Evolutionary conservation across 371 early-diverging fungal species (phyloP), one percentile per base, ranked within the genome.

Genomic region (Mortierella sp.): DNA sequence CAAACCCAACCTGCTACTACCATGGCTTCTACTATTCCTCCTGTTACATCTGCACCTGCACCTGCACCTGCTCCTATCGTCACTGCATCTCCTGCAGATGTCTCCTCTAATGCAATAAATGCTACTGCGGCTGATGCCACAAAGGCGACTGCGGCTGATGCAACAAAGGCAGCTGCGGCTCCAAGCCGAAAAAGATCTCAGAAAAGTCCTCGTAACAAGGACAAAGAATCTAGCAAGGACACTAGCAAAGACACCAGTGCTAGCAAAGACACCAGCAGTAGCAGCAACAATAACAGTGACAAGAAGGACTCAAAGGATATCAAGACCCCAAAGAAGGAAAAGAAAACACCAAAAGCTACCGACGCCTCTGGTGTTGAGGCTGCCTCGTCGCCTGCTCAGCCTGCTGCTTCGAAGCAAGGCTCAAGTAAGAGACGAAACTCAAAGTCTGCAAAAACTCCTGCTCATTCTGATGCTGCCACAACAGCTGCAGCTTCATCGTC

Each of bases 371-470:
- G 26, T 24, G 28, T 55, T 61, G 40, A 40, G 3, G 60, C 37
- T 52, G 30, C 61, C 5, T 26, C 62, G n/a, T 62, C 66, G 9
- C 10, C 63, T 24, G 16, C 74, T 40, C 51, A 49, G 22, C 32
- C 74, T 24, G 51, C 43, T 10, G 28, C 8, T 26, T 18, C 30
- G 28, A 67, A 74, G 49, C 58, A 68, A n/a, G 59, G 63, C 16
- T 22, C 68, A 47, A 49, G 18, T 58, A 74, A 68, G 74, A 66
- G 57, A 73, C 73, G 57, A 28, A 60, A 61, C 39, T 64, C 69
- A 43, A 75, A 64, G 60, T 26, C 75, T 35, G 24, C 60, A 22
- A 65, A 59, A 24, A 61, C 26, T 16, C 14, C 62, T 26, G 28
- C 30, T 24, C 54, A 45, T n/a, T 12, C 43, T 58, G 43, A 22